Evolutionary conservation across 306 rosid species (phyloP), one percentile per base, ranked within the genome.

Genomic region (Senna siamea): DNA sequence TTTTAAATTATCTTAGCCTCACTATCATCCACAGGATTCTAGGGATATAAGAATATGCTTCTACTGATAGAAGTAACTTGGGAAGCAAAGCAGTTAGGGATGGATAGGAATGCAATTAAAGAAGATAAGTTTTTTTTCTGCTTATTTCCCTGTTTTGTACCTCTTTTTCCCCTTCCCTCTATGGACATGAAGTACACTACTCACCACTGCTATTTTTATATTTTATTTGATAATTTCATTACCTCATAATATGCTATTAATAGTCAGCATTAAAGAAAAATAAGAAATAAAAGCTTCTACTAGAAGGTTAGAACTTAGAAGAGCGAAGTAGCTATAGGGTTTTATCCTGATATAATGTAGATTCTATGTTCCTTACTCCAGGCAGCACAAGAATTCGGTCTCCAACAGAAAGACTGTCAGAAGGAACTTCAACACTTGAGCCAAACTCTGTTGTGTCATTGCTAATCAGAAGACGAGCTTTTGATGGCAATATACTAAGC

Each of bases 401-500:
- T 79, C 97, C 98, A 76, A 88, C 81, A 43, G 89, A 85, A 60
- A 93, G 96, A 80, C 97, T 88, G 78, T 79, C 82, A 78, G 92
- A 89, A 79, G 98, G 91, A 83, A 93, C 93, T 81, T 93, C 97
- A 78, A 93, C 94, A 48, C 81, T 73, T 41, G 97, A 85, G 74
- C 73, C 85, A 70, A 56, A 55, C 13, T 81, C 90, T 66, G 85
- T 71, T 51, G 76, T 79, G 50, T 79, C 87, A 67, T 69, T 74
- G 72, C 80, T 79, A 66, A 93, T 81, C 75, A 93, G 82, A 72
- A 93, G 97, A 77, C 98, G 96, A 72, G 98, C 98, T 82, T 91
- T 93, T 62, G 97, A 80, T 50, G 98, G 97, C 82, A 93, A 78
- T 73, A 93, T 74, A 83, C 91, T 89, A 56, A 93, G 89, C 80